Base-by-base conservation (phyloP, 805 yeast species). In the Zygotorulaspora florentina region DNA sequence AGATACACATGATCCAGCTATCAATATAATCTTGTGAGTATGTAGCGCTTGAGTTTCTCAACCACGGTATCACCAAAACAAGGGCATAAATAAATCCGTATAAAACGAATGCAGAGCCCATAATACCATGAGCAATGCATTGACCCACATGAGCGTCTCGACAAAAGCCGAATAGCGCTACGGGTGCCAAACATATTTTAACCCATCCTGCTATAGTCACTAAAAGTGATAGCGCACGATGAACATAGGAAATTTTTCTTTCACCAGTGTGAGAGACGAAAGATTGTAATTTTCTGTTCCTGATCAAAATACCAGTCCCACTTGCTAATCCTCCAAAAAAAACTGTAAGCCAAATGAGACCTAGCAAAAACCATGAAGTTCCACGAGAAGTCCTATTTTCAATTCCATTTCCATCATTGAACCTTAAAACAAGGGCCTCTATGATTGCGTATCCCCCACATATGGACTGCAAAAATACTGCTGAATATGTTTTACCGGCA, bases 51-150 rank as follows among this genome's bases (percentile, higher is more conserved):
- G 73, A 66, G 55, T 77, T 67, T 57, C 87, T 69, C 55, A 89
- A 62, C 90, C 93, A 81, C 3, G 93, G 91, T 3, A 87, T 67
- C 8, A 81, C 75, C 43, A 91, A 71, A 57, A 87, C 82, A 57
- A 81, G 64, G 2, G 79, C 63, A 55, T 87, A 73, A 9, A 88
- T 66, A 49, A 83, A 80, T 3, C 96, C 96, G 62, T 91, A 91
- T 3, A 74, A 66, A 9, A 91, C 76, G 56, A 91, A 91, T 0
- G 95, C 83, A 18, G 87, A 76, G 0, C 98, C 98, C 98, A 91
- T 91, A 49, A 91, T 87, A 3, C 96, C 97, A 64, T 91, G 98
- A 0, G 98, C 98, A 34, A 89, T 77, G 65, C 98, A 91, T 67
- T 91, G 98, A 18, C 98, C 98, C 0, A 95, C 81, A 57, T 87